phyloP scores from a whole-genome alignment of 2,329 filamentous ascomycete genomes.

The Venturia oleaginea region DNA sequence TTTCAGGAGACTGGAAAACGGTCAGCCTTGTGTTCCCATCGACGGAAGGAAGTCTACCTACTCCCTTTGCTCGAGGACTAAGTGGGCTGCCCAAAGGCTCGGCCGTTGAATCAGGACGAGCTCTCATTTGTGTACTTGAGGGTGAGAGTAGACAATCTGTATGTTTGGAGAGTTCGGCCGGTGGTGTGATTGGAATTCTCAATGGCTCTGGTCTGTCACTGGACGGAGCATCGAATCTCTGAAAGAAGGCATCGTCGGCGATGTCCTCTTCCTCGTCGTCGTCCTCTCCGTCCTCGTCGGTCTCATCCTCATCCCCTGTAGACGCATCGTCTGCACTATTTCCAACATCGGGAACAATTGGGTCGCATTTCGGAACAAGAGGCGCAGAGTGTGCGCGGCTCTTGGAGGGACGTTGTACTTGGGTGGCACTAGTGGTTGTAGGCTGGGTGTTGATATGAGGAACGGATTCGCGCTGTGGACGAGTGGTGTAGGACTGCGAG shows the following conservation, averaged over 20 bases:
- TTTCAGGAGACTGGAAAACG: conserved; percentile 9
- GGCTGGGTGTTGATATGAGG: conserved; percentile 2
- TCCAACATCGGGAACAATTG: conserved; percentile 17
- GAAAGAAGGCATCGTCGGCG: conserved; percentile 32
- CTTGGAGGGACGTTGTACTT: conserved; percentile 23
- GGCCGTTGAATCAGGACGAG: conserved; percentile 14
- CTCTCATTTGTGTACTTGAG: conserved; percentile 20
- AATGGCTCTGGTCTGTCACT: conserved; percentile 7
- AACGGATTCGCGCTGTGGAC: conserved; percentile 7
- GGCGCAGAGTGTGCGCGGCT: conserved; percentile 30
- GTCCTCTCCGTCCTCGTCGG: conserved; percentile 11
- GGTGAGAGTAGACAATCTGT: conserved; percentile 31
- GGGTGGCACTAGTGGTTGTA: conserved; percentile 5
- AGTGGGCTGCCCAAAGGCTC: conserved; percentile 15
- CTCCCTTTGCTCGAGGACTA: not conserved
- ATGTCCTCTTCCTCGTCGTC: conserved; percentile 27
- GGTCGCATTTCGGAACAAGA: conserved; percentile 22
- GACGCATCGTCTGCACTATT: conserved; percentile 41
- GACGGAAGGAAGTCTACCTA: not conserved
- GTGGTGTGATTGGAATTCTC: conserved; percentile 19
- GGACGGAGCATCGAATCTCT: conserved; percentile 29
- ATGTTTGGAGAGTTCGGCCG: conserved; percentile 21
- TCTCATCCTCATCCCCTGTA: conserved; percentile 36
- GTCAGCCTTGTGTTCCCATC: conserved; percentile 8
- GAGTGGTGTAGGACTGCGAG: conserved; percentile 21